Percentiles rank a stretch among this genome's conserved stretches.
Evolutionary conservation across 2,329 filamentous ascomycete species (phyloP).

Genomic region (Cladosporium austrohemisphaericum): DNA sequence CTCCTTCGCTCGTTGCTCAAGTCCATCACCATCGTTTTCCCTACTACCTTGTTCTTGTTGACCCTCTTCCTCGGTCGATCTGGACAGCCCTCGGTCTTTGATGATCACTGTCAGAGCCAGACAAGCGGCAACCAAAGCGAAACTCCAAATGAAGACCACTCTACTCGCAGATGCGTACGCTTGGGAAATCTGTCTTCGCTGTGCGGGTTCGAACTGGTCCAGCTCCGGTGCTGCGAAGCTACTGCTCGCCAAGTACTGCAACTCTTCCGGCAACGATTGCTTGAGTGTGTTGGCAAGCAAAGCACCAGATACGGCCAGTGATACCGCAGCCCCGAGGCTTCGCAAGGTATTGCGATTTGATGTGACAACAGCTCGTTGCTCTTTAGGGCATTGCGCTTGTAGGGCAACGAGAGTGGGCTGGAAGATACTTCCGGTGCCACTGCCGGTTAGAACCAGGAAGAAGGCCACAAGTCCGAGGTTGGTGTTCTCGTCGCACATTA

Average conservation of each 20-base stretch:
- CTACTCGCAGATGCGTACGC: slow-evolving; percentile 54
- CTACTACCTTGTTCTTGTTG: neutral
- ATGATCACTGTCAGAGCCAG: slow-evolving; percentile 50
- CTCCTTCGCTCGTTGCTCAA: too few species aligned
- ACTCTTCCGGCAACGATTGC: slow-evolving; percentile 37
- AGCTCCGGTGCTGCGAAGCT: slow-evolving; percentile 38
- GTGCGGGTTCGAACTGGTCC: slow-evolving; percentile 29
- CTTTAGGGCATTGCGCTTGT: slow-evolving; percentile 57
- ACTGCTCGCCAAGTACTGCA: slow-evolving; percentile 37
- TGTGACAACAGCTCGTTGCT: slow-evolving; percentile 60
- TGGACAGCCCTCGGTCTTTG: slow-evolving; percentile 32
- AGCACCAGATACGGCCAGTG: slow-evolving; percentile 71
- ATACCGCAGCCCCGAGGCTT: slow-evolving; percentile 64
- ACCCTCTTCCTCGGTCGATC: slow-evolving; percentile 22
- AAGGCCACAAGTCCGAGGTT: slow-evolving; percentile 44
- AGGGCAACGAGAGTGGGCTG: slow-evolving; percentile 65
- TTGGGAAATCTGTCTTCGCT: slow-evolving; percentile 43
- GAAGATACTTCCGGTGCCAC: slow-evolving; percentile 65
- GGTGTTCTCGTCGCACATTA: slow-evolving; percentile 34
- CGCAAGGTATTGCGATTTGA: slow-evolving; percentile 66
- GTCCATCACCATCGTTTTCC: too few species aligned
- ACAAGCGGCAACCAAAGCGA: slow-evolving; percentile 51
- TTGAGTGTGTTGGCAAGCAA: slow-evolving; percentile 37
- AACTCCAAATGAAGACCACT: slow-evolving; percentile 55
- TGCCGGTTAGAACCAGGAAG: slow-evolving; percentile 59